Evolutionary conservation across 148 eudicot genomes (phyloP), one percentile per base, ranked within the genome.

Genomic region (Simmondsia chinensis): DNA sequence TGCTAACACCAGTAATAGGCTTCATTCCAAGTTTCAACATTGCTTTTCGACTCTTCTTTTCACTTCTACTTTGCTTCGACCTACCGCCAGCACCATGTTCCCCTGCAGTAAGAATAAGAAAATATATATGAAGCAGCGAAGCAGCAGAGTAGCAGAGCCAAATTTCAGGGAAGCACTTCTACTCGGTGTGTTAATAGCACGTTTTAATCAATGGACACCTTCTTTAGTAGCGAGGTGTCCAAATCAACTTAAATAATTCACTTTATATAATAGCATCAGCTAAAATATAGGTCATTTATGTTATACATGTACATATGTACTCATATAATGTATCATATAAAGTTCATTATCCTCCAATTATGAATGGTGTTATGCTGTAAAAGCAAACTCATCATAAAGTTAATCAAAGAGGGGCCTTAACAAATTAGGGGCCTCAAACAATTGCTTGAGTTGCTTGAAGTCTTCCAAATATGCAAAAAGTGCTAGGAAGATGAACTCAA

Each of bases 1-100:
- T 72, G 60, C 85, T 80, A 39, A 85, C 95, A 11, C 82, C 95
- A 4, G 75, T 50, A 21, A 85, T 56, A 12, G 80, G 82, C 56
- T 84, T 83, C 95, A 85, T 85, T 21, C 89, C 89, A 7, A 85
- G 80, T 70, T 85, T 85, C 46, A 85, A 42, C 89, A 85, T 85
- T 19, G 89, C 95, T 58, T 77, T 84, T 12, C 88, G 61, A 51
- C 81, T 79, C 71, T 83, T 83, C 66, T 83, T 83, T 48, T 83
- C 94, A 55, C 88, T 80, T 49, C 94, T 62, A 68, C 85, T 84
- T 26, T 84, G 94, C 71, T 80, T 84, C 18, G 81, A 76, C 64
- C 79, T 68, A 43, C 82, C 77, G 46, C 74, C 66, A 4, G 58
- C 76, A 61, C 70, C 71, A 20, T 39, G 65, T 53, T 21, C 52